Conservation (phyloP, 805 yeast genomes). For the Middelhovenomyces tepae region DNA sequence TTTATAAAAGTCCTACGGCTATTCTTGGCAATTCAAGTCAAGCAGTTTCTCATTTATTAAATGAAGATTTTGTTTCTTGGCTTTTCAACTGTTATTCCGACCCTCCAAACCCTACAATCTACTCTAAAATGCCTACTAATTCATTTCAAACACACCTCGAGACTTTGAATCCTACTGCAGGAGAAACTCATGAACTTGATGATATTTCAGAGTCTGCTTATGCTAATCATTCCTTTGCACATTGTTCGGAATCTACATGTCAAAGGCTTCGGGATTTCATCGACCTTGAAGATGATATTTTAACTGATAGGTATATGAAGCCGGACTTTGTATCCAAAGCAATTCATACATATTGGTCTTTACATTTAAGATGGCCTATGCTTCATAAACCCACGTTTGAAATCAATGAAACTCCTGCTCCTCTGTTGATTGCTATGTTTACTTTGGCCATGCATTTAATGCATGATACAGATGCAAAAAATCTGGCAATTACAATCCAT, state of each 20-base stretch:
- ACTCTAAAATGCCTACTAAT: background rate
- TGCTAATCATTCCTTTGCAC: no score
- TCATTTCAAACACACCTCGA: no score
- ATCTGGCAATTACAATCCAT: constrained; percentile 38
- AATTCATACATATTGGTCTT: constrained; percentile 21
- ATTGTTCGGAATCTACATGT: constrained; percentile 8
- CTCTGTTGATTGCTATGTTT: constrained; percentile 44
- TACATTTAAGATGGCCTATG: constrained; percentile 48
- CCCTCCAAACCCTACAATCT: background rate
- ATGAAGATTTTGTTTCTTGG: constrained; percentile 19
- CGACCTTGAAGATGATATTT: constrained; percentile 2
- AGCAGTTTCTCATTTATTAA: constrained; percentile 15
- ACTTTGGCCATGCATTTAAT: constrained; percentile 36
- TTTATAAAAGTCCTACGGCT: constrained; percentile 14
- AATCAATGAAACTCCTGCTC: constrained; percentile 36
- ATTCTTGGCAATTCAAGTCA: constrained; percentile 16
- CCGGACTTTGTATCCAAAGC: constrained; percentile 15
- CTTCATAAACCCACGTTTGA: constrained; percentile 47
- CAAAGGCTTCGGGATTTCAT: constrained; percentile 4
- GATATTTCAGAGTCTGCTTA: constrained; percentile 1
- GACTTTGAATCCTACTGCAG: no score
- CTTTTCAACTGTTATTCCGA: constrained; percentile 7
- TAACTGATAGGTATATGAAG: constrained; percentile 11
- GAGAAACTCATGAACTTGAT: no score
- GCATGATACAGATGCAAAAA: constrained; percentile 19